Conservation (phyloP, 371 early-diverging fungal species). For the Circinella minor region DNA sequence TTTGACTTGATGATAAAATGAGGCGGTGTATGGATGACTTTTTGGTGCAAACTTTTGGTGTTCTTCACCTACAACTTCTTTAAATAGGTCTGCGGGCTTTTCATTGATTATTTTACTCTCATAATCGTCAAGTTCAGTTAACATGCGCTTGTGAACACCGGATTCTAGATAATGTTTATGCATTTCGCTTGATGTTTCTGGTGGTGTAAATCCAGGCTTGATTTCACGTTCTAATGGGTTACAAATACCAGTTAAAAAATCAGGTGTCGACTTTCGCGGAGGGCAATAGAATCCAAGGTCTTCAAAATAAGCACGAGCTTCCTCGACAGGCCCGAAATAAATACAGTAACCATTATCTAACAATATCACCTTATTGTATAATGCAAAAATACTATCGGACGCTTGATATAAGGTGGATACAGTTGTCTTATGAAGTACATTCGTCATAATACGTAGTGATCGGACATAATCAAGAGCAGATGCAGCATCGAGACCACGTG, state of each 20-base stretch:
- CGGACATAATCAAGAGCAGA: conserved; percentile 83
- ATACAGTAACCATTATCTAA: conserved; percentile 74
- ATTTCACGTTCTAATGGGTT: conserved; percentile 64
- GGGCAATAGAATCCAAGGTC: conserved; percentile 72
- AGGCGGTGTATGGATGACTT: conserved; percentile 50
- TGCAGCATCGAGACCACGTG: conserved; percentile 90
- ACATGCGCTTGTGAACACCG: conserved; percentile 46
- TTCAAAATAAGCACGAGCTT: conserved; percentile 70
- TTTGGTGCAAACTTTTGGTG: conserved; percentile 42
- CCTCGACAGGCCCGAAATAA: conserved; percentile 74
- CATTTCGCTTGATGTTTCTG: conserved; percentile 49
- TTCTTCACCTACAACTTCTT: conserved; percentile 43
- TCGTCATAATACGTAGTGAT: conserved; percentile 71
- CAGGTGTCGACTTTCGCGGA: conserved; percentile 73
- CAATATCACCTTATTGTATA: conserved; percentile 78
- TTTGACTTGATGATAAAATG: conserved; percentile 52
- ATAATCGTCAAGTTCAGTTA: conserved; percentile 16
- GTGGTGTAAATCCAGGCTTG: conserved; percentile 54
- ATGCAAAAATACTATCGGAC: conserved; percentile 72
- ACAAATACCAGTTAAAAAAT: conserved; percentile 78
- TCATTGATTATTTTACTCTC: conserved; percentile 16
- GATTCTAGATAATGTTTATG: conserved; percentile 49
- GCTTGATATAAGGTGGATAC: conserved; percentile 73
- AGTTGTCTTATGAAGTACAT: conserved; percentile 65
- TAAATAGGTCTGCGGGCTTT: conserved; percentile 39